Base-by-base conservation (phyloP, 2,329 filamentous ascomycete genomes). In the Domatiomyces catenatus region DNA sequence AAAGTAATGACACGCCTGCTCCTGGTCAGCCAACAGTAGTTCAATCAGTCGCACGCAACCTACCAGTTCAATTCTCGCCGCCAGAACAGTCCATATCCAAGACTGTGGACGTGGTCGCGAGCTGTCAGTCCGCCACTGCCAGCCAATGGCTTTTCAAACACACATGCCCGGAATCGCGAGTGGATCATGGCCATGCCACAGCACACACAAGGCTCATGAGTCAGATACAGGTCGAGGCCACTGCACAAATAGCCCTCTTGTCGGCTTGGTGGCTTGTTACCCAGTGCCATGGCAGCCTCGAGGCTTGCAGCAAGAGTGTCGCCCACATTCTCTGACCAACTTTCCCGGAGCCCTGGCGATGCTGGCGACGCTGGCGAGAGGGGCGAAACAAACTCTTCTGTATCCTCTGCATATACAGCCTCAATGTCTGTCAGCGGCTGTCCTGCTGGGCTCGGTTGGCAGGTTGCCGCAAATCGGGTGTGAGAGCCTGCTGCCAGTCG, bases 181-280 rank as follows among this genome's bases (percentile, higher is more conserved):
- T 96, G 89, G 19, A 96, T 74, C 59, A 96, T 84, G 1, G 86
- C 92, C 92, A 96, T 96, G 36, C 85, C 87, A 68, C 92, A 98
- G 78, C 94, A 93, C 53, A 94, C 78, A 64, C 92, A 98, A 4
- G 92, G 92, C 68, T 98, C 92, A 63, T 96, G 89, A 1, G 89
- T 94, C 54, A 93, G 74, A 69, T 95, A 96, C 51, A 98, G 77
- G 66, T 96, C 90, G 26, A 98, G 76, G 50, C 87, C 86, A 58
- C 94, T 87, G 68, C 90, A 96, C 18, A 98, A 79, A 65, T 98
- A 98, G 49, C 90, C 90, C 58, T 87, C 85, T 28, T 78, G 44
- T 26, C 53, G 53, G 76, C 56, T 74, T 77, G 42, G 42, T 76
- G 48, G 44, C 19, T n/a, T 20, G n/a, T 7, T 20, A 8, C 18